Base-by-base conservation (phyloP, 139 green algal species). In the Mychonastes homosphaera region DNA sequence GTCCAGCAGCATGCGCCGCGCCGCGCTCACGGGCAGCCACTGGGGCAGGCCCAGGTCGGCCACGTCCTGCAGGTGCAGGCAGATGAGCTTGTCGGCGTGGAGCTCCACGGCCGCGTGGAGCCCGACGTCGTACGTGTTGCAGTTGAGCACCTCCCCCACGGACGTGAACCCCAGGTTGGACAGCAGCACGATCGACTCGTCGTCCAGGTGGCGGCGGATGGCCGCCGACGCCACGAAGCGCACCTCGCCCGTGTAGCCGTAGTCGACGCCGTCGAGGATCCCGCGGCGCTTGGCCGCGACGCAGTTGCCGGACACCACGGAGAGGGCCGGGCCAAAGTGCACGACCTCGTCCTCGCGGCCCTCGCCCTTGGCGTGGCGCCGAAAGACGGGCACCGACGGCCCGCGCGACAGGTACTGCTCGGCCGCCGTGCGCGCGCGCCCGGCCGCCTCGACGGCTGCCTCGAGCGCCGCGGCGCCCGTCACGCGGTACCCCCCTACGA, bases 71-170 rank as follows among this genome's bases (percentile, higher is more conserved):
- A 82, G 59, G 28, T 86, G 89, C 36, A 96, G 43, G 70, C 73
- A 87, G 56, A 96, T 80, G 23, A 98, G 63, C 81, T 98, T 98
- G 69, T 98, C 90, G 3, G 91, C 91, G 2, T 61, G 56, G 26
- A 98, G 74, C 64, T 75, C 74, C 0, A 81, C 72, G 16, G 83
- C 76, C 6, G 72, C 60, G 7, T 80, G 65, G 28, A 84, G 70
- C 1, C 83, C 87, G 18, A 95, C 85, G 39, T 98, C 92, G 53
- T 85, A 95, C 0, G 75, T 80, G 74, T 91, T 95, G 80, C 89
- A 96, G 81, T 96, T 97, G 38, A 98, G 81, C 48, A 96, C 82
- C 58, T 97, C 85, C 0, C 91, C 91, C 6, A 69, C 63, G 0
- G 84, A 70, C 2, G 71, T 84, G 63, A 80, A 90, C 3, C 73